Evolutionary conservation across 1,139 yeast species (phyloP).

Genomic region (Protomyces arabidopsidicola): DNA sequence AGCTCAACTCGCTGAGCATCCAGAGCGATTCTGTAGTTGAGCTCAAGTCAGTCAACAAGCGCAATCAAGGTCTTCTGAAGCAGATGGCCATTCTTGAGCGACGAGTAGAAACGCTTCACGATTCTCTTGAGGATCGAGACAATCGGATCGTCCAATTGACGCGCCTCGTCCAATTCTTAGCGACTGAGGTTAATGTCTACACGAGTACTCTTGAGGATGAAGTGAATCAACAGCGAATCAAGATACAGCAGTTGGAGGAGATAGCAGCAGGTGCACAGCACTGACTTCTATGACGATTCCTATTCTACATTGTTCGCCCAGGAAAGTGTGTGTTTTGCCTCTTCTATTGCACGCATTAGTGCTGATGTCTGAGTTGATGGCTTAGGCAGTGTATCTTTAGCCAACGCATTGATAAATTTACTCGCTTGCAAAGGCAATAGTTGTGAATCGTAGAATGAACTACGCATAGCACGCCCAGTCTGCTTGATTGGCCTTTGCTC

Average conservation of each 20-base stretch:
- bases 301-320: neutral
- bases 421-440: neutral
- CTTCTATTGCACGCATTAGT: neutral
- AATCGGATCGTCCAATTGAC: conserved; percentile 3
- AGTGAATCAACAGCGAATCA: neutral
- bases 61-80: neutral
- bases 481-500: neutral
- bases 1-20: neutral
- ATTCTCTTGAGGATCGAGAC: conserved; percentile 4
- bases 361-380: neutral
- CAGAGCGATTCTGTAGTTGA: neutral
- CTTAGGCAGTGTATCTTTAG: neutral
- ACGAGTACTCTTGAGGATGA: conserved; percentile 15
- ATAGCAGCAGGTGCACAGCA: neutral
- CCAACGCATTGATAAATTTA: neutral
- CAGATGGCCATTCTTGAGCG: neutral
- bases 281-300: neutral
- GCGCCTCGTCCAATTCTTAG: conserved; percentile 2
- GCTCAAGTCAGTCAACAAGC: neutral
- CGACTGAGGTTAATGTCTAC: conserved; percentile 16
- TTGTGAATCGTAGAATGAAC: conserved; percentile 12
- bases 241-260: neutral
- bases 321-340: conserved; percentile 5
- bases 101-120: neutral
- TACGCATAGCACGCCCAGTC: neutral